Evolutionary conservation across 2,329 filamentous ascomycete species (phyloP).

Genomic region (Achaetomium macrosporum): DNA sequence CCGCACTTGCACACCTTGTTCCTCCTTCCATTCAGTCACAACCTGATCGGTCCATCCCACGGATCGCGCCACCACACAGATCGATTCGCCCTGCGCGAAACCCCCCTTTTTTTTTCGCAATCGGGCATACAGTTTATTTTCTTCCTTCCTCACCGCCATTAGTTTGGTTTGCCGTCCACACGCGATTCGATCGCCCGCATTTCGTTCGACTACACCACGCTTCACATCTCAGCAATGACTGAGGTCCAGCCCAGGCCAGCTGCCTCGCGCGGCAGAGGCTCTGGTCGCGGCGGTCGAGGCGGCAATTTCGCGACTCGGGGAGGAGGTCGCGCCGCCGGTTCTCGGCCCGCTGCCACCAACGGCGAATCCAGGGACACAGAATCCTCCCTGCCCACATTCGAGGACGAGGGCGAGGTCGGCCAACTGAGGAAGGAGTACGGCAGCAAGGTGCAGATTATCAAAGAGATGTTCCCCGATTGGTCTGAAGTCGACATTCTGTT

Average conservation of each 20-base stretch:
- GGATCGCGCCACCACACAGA: conserved; percentile 25
- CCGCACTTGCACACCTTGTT: conserved; percentile 16
- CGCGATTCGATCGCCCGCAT: conserved; percentile 29
- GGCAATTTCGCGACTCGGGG: conserved; percentile 66
- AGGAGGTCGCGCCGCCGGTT: conserved; percentile 59
- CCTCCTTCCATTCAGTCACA: conserved; percentile 15
- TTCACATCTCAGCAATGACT: conserved; percentile 66
- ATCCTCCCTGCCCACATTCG: conserved; percentile 52
- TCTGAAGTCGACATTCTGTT: conserved; percentile 92
- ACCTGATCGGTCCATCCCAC: conserved; percentile 24
- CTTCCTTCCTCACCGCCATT: conserved; percentile 9
- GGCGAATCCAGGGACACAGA: conserved; percentile 64
- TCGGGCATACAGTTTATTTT: neutral
- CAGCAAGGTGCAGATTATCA: conserved; percentile 70
- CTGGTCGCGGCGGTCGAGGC: conserved; percentile 78
- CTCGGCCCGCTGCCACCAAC: conserved; percentile 50
- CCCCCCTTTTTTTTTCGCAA: conserved; percentile 6
- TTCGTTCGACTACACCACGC: conserved; percentile 27
- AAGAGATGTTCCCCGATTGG: conserved; percentile 94
- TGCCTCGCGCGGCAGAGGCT: conserved; percentile 83
- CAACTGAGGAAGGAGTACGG: conserved; percentile 88
- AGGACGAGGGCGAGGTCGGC: conserved; percentile 84
- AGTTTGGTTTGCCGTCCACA: conserved; percentile 21
- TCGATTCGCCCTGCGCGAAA: conserved; percentile 22
- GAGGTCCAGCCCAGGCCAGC: conserved; percentile 82